phyloP scores from a whole-genome alignment of 129 eudicot genomes.

The Flaveria ramosissima region DNA sequence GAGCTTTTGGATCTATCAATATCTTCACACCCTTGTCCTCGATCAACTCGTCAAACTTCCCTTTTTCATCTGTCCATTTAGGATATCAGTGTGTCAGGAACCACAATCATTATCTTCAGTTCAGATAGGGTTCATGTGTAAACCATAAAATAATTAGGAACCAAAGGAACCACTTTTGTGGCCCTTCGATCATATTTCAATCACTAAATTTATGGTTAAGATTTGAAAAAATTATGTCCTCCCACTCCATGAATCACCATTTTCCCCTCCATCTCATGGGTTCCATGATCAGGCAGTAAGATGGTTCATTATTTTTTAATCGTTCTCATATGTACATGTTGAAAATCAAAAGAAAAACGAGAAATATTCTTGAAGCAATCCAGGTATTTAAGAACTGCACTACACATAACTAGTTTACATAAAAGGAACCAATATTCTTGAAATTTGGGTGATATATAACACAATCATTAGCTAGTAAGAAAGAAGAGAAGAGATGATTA shows the following conservation, averaged over 20 bases:
- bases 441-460: not conserved
- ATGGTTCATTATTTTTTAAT: not conserved
- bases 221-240: not conserved
- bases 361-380: not conserved
- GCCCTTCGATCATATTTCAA: no score
- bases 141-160: not conserved
- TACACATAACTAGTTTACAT: no score
- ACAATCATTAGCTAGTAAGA: not conserved
- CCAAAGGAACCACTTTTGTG: not conserved
- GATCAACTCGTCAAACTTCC: slow-evolving; percentile 76
- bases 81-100: slow-evolving; percentile 17
- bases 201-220: not conserved
- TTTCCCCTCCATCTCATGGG: no score
- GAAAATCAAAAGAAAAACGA: not conserved
- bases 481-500: no score
- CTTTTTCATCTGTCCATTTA: slow-evolving; percentile 59
- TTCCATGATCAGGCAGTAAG: no score
- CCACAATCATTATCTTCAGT: not conserved
- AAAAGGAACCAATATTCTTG: not conserved
- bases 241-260: no score
- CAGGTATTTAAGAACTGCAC: not conserved
- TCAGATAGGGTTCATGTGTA: not conserved
- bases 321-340: not conserved
- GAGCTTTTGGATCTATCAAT: slow-evolving; percentile 79
- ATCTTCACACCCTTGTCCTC: slow-evolving; percentile 88